Conservation (phyloP, 306 rosid species). For the Prunus persica region Prunus_persica_NCBIv2 NC_034009.1:43779001-43779500, state of each 20-base stretch:
- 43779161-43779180: conserved; percentile 81
- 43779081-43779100: conserved; percentile 78
- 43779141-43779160: conserved; percentile 92
- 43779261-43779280: conserved; percentile 79
- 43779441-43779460: conserved; percentile 51
- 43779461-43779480: conserved; percentile 59
- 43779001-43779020: conserved; percentile 71
- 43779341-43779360: conserved; percentile 72
- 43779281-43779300: conserved; percentile 98
- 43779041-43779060: conserved; percentile 64
- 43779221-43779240: conserved; percentile 97
- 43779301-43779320: conserved; percentile 91
- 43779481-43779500: conserved; percentile 83
- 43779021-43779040: conserved; percentile 73
- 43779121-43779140: conserved; percentile 87
- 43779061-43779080: conserved; percentile 63
- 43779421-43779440: conserved; percentile 39
- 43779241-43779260: conserved; percentile 89
- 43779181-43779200: conserved; percentile 66
- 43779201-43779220: conserved; percentile 61
- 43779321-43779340: conserved; percentile 84
- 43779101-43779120: conserved; percentile 72
- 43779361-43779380: conserved; percentile 74
- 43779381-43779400: conserved; percentile 59
- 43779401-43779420: conserved; percentile 40